These are phyloP conservation scores for Marasmius oreades DNA, from an alignment of 1,284 basidiomycete species.

Conservation along the genomic window DNA sequence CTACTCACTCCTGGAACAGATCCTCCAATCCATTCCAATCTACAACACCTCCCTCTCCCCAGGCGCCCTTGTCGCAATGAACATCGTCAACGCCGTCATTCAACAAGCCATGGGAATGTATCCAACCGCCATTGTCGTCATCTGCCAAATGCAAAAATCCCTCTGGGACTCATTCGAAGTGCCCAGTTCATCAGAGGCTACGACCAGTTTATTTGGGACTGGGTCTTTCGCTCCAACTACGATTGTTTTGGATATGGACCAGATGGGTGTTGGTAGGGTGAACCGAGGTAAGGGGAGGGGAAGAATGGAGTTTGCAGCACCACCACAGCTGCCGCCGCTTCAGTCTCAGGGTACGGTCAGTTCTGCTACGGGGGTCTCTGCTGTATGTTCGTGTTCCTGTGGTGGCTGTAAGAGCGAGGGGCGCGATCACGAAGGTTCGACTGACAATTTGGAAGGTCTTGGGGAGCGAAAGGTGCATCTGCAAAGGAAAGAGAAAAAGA, in stretches of 20 bases:
- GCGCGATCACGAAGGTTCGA: not conserved
- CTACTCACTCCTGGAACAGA: slow-evolving; percentile 13
- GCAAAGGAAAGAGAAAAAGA: not conserved
- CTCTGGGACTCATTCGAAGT: slow-evolving; percentile 18
- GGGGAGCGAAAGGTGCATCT: not conserved
- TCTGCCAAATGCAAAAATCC: slow-evolving; percentile 25
- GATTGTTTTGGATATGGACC: not conserved
- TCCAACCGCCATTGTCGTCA: slow-evolving; percentile 26
- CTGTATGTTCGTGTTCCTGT: not conserved
- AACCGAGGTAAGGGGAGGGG: not conserved
- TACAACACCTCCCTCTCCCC: slow-evolving; percentile 20
- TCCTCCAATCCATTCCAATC: slow-evolving; percentile 27
- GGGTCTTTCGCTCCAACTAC: no score
- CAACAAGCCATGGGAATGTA: slow-evolving; percentile 30
- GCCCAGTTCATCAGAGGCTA: not conserved
- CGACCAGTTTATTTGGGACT: not conserved
- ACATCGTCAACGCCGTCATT: slow-evolving; percentile 26
- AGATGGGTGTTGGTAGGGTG: not conserved
- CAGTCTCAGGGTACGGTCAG: not conserved
- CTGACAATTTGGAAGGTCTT: not conserved
- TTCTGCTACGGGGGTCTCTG: not conserved
- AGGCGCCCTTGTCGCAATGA: slow-evolving; percentile 20
- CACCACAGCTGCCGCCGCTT: not conserved
- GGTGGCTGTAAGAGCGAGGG: not conserved
- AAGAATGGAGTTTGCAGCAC: not conserved